Conservation (phyloP, 768 basidiomycete genomes). For the Boletus huronensis region DNA sequence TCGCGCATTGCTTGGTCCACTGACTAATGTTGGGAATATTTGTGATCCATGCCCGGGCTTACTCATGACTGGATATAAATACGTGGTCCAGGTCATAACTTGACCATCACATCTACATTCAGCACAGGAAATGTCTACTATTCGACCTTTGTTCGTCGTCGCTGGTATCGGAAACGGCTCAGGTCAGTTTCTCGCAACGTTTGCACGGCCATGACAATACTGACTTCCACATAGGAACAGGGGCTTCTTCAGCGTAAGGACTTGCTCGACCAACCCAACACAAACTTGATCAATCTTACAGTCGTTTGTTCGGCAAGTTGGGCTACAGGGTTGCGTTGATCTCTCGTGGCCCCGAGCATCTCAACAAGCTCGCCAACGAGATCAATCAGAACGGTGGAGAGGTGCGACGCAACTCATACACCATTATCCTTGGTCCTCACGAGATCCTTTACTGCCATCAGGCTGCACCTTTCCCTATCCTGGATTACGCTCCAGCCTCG, state of each 20-base stretch:
- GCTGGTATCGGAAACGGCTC: constrained; percentile 49
- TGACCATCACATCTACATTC: neutral
- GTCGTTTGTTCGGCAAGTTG: constrained; percentile 55
- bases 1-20: neutral
- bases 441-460: constrained; percentile 21
- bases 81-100: neutral
- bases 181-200: constrained; percentile 20
- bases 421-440: neutral
- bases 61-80: constrained; percentile 19
- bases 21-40: constrained; percentile 12
- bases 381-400: constrained; percentile 58
- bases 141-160: constrained; percentile 54
- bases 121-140: constrained; percentile 24
- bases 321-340: constrained; percentile 69
- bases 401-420: constrained; percentile 31
- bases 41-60: constrained; percentile 14
- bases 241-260: constrained; percentile 55
- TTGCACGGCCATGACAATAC: neutral
- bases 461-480: constrained; percentile 57
- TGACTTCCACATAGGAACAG: constrained; percentile 42
- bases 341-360: constrained; percentile 50
- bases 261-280: neutral
- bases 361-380: constrained; percentile 52
- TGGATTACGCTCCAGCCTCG: constrained; percentile 46
- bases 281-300: constrained; percentile 21